These are phyloP conservation scores for Alternaria viburni DNA, from an alignment of 2,329 filamentous ascomycete species.

Conservation along the genomic window DNA sequence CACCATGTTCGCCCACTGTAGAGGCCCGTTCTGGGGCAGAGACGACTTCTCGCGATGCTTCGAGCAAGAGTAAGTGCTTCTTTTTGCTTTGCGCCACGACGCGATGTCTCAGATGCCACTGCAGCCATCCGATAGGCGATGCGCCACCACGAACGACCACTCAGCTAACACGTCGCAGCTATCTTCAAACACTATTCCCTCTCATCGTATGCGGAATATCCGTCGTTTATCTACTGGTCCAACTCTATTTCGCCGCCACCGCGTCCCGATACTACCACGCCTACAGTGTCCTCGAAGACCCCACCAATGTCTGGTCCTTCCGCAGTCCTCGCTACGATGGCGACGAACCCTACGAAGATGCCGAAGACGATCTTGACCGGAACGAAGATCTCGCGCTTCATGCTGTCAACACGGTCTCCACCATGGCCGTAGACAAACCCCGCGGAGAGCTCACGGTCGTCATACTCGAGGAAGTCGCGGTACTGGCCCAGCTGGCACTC, in stretches of 20 bases:
- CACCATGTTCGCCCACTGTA: constrained; percentile 63
- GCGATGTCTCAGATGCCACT: neutral
- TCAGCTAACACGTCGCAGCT: constrained; percentile 58
- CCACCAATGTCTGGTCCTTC: constrained; percentile 48
- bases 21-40: constrained; percentile 63
- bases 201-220: constrained; percentile 74
- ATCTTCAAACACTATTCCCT: constrained; percentile 81
- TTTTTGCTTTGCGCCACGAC: neutral
- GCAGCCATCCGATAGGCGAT: neutral
- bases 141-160: constrained; percentile 1
- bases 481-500: constrained; percentile 73
- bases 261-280: constrained; percentile 57
- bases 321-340: constrained; percentile 37
- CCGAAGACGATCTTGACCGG: constrained; percentile 66
- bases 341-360: constrained; percentile 52
- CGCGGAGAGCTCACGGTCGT: constrained; percentile 74
- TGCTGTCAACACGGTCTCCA: constrained; percentile 59
- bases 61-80: constrained; percentile 66
- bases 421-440: constrained; percentile 77
- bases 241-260: constrained; percentile 62
- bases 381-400: constrained; percentile 63
- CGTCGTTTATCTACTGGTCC: constrained; percentile 67
- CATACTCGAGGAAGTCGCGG: constrained; percentile 74
- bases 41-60: constrained; percentile 70
- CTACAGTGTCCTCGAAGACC: constrained; percentile 64